Evolutionary conservation across 2,329 filamentous ascomycete genomes (phyloP), one percentile per base, ranked within the genome.

Genomic region (Colletotrichum sp.): DNA sequence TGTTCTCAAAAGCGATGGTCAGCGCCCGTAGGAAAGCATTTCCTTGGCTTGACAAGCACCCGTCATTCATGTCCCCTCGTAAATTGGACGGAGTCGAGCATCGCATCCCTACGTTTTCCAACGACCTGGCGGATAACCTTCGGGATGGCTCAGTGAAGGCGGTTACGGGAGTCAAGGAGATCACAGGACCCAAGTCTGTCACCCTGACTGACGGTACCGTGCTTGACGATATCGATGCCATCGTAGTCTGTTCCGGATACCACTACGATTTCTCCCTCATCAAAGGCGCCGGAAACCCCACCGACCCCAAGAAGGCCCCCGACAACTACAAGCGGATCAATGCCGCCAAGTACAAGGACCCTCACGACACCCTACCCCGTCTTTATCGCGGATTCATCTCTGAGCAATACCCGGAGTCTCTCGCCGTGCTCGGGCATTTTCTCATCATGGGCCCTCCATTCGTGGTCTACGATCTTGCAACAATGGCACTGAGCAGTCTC

Each of bases 231-330:
- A 78, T 84, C 5, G 83, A 85, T 64, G 80, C 80, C 71, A 81
- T 85, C 64, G 78, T 85, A 59, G 78, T 81, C 71, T 83, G 82
- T 74, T 80, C 82, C 1, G 83, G 83, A 2, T 85, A 84, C 57
- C 71, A 78, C n/a, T 79, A 80, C 55, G 80, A 82, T 68, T 78
- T 83, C 59, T 82, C 82, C 7, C 57, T 82, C 1, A 68, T 84
- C 26, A 73, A 79, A n/a, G 82, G 81, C 3, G 57, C 77, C 8
- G 82, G 80, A 7, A 75, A 82, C 64, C 82, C 81, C n/a, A 79
- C 78, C 13, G 77, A 83, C 43, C 67, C 79, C 7, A 77, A 73
- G 3, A 75, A 78, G n/a, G 78, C 82, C 6, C 80, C 82, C 18
- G 82, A 82, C 34, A 76, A 78, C 7, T 77, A 81, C 30, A 65